phyloP scores from a whole-genome alignment of 345 rosid species.

The Erucastrum elatum region DNA sequence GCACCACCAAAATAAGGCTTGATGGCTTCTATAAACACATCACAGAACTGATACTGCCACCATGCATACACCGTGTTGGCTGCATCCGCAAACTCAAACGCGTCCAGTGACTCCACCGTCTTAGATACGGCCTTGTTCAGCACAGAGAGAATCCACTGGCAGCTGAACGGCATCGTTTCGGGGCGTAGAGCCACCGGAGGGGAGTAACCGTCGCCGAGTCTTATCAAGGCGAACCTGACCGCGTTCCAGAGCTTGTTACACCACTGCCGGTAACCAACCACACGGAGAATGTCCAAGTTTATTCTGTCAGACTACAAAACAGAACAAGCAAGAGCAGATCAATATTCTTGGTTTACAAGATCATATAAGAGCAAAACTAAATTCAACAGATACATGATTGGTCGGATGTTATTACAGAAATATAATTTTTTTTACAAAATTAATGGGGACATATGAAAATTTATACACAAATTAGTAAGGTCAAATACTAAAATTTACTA shows the following conservation, averaged over 20 bases:
- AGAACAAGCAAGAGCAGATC: constrained; percentile 1
- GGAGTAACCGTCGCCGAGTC: constrained; percentile 63
- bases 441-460: too few species aligned
- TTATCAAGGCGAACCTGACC: constrained; percentile 92
- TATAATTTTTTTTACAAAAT: too few species aligned
- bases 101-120: constrained; percentile 57
- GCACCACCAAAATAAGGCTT: constrained; percentile 81
- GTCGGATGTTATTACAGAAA: too few species aligned
- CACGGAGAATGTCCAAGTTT: constrained; percentile 93
- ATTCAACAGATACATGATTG: too few species aligned
- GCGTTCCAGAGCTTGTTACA: constrained; percentile 99
- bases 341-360: constrained; percentile 14
- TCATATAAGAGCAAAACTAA: not conserved
- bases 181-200: constrained; percentile 53
- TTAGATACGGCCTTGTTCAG: constrained; percentile 68
- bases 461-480: too few species aligned
- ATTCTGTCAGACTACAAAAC: constrained; percentile 84
- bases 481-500: too few species aligned
- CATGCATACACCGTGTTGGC: constrained; percentile 75
- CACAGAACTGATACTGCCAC: constrained; percentile 98
- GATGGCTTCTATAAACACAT: constrained; percentile 87
- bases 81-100: constrained; percentile 82
- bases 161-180: constrained; percentile 67
- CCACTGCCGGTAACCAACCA: constrained; percentile 99
- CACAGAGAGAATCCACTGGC: constrained; percentile 88